These are phyloP conservation scores for Salix exigua DNA, from an alignment of 345 rosid species.

Conservation along the genomic window DNA sequence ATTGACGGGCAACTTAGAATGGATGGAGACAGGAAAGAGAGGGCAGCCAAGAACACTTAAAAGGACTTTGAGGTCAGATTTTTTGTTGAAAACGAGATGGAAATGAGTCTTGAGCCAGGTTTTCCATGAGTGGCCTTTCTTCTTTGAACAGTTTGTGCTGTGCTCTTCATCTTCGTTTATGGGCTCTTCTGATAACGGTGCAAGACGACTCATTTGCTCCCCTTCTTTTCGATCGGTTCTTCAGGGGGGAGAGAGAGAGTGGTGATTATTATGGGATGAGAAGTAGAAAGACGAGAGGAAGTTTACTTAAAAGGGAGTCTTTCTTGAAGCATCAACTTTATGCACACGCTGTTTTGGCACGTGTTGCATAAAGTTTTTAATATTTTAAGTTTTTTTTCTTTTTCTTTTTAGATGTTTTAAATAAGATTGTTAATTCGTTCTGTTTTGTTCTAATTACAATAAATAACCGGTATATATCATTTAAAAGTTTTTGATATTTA, in stretches of 20 bases:
- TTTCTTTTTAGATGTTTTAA: neutral
- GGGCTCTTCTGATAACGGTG: conserved; percentile 83
- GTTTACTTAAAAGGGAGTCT: conserved; percentile 15
- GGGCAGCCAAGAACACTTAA: conserved; percentile 86
- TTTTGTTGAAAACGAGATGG: conserved; percentile 44
- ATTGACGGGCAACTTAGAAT: conserved; percentile 39
- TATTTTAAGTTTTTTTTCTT: neutral
- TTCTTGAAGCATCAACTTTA: conserved; percentile 10
- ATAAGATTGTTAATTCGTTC: too few relatives aligned
- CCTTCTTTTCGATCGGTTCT: neutral
- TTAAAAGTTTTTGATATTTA: too few relatives aligned
- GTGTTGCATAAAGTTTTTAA: conserved; percentile 16
- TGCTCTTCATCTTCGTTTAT: conserved; percentile 40
- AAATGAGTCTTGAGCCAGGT: conserved; percentile 66
- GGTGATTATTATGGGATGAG: neutral
- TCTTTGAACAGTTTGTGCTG: conserved; percentile 33
- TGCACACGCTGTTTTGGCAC: conserved; percentile 31
- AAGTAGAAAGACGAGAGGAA: conserved; percentile 4
- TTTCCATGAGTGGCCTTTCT: conserved; percentile 50
- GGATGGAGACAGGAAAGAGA: conserved; percentile 68
- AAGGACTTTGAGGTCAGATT: conserved; percentile 59
- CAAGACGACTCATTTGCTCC: conserved; percentile 54
- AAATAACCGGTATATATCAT: too few relatives aligned
- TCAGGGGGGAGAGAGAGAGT: neutral
- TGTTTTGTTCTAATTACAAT: too few relatives aligned